Evolutionary conservation across 2,329 filamentous ascomycete species (phyloP), one percentile per base, ranked within the genome.

Genomic region (Colletotrichum neosansevieriae): DNA sequence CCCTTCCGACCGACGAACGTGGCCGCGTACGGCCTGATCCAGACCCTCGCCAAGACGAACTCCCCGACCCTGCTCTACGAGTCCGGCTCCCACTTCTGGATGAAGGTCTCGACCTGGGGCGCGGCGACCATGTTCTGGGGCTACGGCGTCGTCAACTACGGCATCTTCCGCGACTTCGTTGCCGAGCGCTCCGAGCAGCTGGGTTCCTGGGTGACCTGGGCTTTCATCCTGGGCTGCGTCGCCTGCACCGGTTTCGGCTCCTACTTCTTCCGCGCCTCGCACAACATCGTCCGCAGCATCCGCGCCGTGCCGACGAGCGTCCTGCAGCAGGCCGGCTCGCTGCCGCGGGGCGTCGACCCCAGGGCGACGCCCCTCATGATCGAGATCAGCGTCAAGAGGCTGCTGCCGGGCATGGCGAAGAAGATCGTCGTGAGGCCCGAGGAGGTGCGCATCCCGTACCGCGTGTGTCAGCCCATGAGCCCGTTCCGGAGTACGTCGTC

Each of bases 21-120:
- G 11, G 32, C 44, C 60, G 51, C 50, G 5, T 13, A 82, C 79
- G n/a, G 32, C 61, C 89, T 85, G 78, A 83, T 84, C 73, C 84
- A 84, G 69, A 84, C 83, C 67, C 83, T 93, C 42, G 85, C 87
- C 13, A 80, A 81, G 66, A 86, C 87, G 70, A 74, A 83, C n/a
- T 79, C 82, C 2, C 83, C 86, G 5, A 88, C 90, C 7, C 78
- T 86, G 3, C 82, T 93, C 49, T 93, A 92, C 80, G 83, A 90
- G 73, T 85, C 86, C 1, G 88, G 88, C 13, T 88, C 89, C 1
- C 89, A 92, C 73, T 85, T 86, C 64, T 83, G 84, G 78, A 91
- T 89, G 76, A 84, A 91, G 70, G 75, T 87, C 72, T 86, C 87
- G 51, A 88, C 87, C 74, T 89, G 90, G 77, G 76, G 80, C 13